Evolutionary conservation across 2,329 filamentous ascomycete species (phyloP).

Genomic region (Hypoxylon sp.): DNA sequence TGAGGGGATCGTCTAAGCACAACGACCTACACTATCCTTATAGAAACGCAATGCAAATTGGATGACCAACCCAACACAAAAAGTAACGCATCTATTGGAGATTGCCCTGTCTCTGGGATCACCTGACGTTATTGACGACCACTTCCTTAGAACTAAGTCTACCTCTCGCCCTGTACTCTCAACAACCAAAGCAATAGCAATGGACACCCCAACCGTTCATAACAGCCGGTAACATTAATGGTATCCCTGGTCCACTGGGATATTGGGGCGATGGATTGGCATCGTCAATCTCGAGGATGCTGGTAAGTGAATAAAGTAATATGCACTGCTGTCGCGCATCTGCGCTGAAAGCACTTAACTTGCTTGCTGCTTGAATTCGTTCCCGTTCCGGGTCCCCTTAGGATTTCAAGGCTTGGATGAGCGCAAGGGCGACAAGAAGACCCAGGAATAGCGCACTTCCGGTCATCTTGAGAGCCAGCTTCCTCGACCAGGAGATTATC

Average conservation of each 20-base stretch:
- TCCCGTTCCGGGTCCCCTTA: not conserved
- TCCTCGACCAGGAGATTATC: conserved; percentile 15
- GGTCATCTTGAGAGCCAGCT: conserved; percentile 9
- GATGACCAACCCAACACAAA: not conserved
- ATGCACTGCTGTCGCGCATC: not conserved
- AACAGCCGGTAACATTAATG: not conserved
- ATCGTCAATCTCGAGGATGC: not conserved
- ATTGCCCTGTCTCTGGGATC: not conserved
- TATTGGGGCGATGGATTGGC: not conserved
- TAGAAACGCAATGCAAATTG: not conserved
- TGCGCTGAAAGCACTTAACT: not conserved
- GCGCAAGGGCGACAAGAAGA: conserved; percentile 4
- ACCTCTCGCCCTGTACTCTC: not conserved
- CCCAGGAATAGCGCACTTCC: conserved; percentile 22
- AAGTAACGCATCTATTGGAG: not conserved
- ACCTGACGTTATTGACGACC: not conserved
- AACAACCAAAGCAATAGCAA: not conserved
- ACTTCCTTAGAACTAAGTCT: not conserved
- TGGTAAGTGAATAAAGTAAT: not conserved
- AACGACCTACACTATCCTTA: not conserved
- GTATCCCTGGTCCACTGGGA: not conserved
- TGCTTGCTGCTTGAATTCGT: not conserved
- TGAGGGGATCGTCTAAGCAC: not conserved
- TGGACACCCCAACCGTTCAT: not conserved
- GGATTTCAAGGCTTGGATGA: not conserved